Evolutionary conservation across 1,284 basidiomycete species (phyloP).

Genomic region (Cystobasidium pallidum): DNA sequence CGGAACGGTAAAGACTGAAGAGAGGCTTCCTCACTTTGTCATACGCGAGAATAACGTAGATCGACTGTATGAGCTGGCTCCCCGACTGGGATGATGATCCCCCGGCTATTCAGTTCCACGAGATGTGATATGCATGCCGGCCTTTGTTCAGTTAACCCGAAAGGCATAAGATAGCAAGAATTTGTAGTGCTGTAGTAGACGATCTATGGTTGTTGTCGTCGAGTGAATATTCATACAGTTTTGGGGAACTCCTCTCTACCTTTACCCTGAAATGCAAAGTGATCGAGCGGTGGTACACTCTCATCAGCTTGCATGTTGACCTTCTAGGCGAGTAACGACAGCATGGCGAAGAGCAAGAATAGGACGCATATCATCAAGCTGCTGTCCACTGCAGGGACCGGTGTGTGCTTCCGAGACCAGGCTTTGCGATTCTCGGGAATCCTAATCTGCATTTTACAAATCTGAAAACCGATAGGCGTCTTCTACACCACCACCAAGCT

Average conservation of each 20-base stretch:
- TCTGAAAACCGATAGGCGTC: slow-evolving; percentile 27
- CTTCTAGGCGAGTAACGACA: slow-evolving; percentile 9
- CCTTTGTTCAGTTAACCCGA: neutral
- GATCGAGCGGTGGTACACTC: slow-evolving; percentile 1
- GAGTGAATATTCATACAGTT: neutral
- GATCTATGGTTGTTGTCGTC: neutral
- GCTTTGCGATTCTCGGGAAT: neutral
- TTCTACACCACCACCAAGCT: slow-evolving; percentile 48
- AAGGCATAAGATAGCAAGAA: neutral
- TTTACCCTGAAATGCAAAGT: neutral
- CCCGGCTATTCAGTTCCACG: neutral
- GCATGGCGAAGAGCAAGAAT: slow-evolving; percentile 41
- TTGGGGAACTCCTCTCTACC: no score
- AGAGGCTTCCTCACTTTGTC: slow-evolving; percentile 35
- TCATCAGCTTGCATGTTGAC: neutral
- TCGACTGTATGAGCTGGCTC: slow-evolving; percentile 35
- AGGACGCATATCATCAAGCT: slow-evolving; percentile 41
- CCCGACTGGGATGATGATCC: neutral
- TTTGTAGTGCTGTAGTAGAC: no score
- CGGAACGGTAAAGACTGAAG: slow-evolving; percentile 16
- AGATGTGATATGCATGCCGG: neutral
- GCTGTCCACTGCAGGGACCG: slow-evolving; percentile 38
- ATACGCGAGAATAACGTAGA: slow-evolving; percentile 31
- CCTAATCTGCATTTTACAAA: neutral
- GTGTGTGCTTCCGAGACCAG: neutral